Conservation (phyloP, 495 filamentous ascomycete species). For the Neurospora sp. region DNA sequence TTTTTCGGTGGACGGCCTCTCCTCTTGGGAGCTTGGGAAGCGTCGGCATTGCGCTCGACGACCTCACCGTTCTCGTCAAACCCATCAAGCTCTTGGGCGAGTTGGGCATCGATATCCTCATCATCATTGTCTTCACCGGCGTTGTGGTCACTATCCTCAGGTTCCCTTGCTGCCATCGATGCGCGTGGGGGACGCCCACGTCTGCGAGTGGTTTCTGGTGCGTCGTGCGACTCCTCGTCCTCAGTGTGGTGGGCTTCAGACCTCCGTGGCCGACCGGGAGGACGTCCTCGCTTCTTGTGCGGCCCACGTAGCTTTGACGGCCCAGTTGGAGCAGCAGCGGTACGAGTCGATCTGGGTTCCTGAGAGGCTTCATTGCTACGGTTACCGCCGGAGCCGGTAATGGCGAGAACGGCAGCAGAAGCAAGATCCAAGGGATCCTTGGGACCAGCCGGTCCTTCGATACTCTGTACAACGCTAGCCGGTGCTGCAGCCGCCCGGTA, state of each 20-base stretch:
- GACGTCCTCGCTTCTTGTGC: conserved; percentile 15
- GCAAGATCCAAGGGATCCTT: conserved; percentile 33
- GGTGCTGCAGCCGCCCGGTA: conserved; percentile 7
- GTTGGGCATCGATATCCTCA: conserved; percentile 15
- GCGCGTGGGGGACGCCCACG: conserved; percentile 15
- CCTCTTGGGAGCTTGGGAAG: conserved; percentile 10
- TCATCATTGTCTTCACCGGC: background rate
- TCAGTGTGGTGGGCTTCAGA: conserved; percentile 3
- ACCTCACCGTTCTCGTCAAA: conserved; percentile 22
- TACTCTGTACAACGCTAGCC: conserved; percentile 3
- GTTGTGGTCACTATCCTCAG: background rate
- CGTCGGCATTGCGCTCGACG: background rate
- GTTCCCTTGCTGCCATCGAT: background rate
- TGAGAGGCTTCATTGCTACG: background rate
- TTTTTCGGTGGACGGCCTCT: conserved; percentile 17
- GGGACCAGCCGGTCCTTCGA: background rate
- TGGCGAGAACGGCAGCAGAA: conserved; percentile 17
- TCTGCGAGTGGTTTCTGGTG: background rate
- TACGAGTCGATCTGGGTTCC: background rate
- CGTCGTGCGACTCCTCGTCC: background rate
- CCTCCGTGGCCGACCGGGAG: conserved; percentile 16
- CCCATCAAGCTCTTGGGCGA: conserved; percentile 15
- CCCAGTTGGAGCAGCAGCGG: background rate
- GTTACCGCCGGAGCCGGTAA: background rate
- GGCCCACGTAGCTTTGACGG: background rate